Evolutionary conservation across 2,329 filamentous ascomycete species (phyloP).

Genomic region (Aureobasidium mangrovei): DNA sequence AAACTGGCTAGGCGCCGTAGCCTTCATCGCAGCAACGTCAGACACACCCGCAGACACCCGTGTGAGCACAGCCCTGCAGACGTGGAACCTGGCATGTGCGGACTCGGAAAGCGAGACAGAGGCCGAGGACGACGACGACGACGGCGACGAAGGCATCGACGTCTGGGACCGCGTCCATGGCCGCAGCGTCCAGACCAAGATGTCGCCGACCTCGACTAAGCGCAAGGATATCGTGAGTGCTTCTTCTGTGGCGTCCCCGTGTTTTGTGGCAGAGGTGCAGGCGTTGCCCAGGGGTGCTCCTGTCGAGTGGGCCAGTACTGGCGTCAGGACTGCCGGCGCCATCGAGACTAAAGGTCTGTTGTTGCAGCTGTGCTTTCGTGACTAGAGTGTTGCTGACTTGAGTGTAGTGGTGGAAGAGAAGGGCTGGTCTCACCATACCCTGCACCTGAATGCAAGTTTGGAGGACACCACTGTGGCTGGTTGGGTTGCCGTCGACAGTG

Average conservation of each 20-base stretch:
- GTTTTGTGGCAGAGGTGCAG: conserved; percentile 68
- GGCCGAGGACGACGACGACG: conserved; percentile 46
- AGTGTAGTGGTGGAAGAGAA: not conserved
- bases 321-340: not conserved
- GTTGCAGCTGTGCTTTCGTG: not conserved
- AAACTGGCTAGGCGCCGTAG: conserved; percentile 68
- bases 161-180: conserved; percentile 57
- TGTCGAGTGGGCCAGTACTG: conserved; percentile 61
- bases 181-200: conserved; percentile 17
- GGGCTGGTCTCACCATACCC: not conserved
- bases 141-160: conserved; percentile 45
- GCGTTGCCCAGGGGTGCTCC: conserved; percentile 63
- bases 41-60: conserved; percentile 18
- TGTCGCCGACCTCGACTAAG: conserved; percentile 25
- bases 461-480: not conserved
- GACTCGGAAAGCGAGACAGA: conserved; percentile 29
- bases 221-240: conserved; percentile 17
- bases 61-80: conserved; percentile 20
- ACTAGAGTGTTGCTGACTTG: not conserved
- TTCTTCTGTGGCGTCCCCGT: conserved; percentile 43
- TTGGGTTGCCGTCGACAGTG: not conserved
- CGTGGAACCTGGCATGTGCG: conserved; percentile 36
- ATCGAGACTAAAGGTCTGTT: conserved; percentile 1
- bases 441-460: not conserved
- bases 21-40: conserved; percentile 51